A percentile compares a stretch with the other conserved stretches of the same genome.
Conservation (phyloP, 768 basidiomycete species). For the Lactarius vividus region DNA sequence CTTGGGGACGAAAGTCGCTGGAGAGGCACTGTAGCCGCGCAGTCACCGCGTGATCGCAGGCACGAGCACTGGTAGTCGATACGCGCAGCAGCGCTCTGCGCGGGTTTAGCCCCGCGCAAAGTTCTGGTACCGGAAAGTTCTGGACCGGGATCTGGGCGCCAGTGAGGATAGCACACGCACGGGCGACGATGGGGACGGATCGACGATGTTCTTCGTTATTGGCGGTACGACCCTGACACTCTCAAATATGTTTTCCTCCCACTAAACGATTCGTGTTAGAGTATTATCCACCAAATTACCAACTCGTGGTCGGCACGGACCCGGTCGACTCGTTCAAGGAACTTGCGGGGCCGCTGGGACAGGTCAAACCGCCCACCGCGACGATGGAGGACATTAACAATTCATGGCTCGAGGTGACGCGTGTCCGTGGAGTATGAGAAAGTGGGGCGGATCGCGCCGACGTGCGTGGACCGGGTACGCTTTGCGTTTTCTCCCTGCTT, state of each 20-base stretch:
- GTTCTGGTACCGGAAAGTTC: slow-evolving; percentile 17
- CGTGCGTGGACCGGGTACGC: slow-evolving; percentile 70
- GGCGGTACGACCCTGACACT: neutral
- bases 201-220: slow-evolving; percentile 41
- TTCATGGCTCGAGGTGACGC: too few species aligned
- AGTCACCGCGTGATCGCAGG: slow-evolving; percentile 13
- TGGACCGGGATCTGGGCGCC: neutral
- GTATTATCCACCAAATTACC: slow-evolving; percentile 86
- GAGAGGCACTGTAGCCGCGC: neutral
- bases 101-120: slow-evolving; percentile 43
- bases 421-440: neutral
- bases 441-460: slow-evolving; percentile 43
- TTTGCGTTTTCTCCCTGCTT: slow-evolving; percentile 14
- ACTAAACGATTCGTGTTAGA: slow-evolving; percentile 41
- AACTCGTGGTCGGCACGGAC: slow-evolving; percentile 71
- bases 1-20: neutral
- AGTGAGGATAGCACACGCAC: neutral
- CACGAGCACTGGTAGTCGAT: slow-evolving; percentile 49
- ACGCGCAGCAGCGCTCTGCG: slow-evolving; percentile 55
- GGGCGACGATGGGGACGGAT: slow-evolving; percentile 33
- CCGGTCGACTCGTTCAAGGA: slow-evolving; percentile 77
- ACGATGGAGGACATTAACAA: slow-evolving; percentile 68
- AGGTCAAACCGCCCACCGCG: slow-evolving; percentile 76
- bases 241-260: too few species aligned
- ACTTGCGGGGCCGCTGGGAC: slow-evolving; percentile 67